phyloP scores from a whole-genome alignment of 1,139 yeast species.

The Wickerhamomyces sp. region DNA sequence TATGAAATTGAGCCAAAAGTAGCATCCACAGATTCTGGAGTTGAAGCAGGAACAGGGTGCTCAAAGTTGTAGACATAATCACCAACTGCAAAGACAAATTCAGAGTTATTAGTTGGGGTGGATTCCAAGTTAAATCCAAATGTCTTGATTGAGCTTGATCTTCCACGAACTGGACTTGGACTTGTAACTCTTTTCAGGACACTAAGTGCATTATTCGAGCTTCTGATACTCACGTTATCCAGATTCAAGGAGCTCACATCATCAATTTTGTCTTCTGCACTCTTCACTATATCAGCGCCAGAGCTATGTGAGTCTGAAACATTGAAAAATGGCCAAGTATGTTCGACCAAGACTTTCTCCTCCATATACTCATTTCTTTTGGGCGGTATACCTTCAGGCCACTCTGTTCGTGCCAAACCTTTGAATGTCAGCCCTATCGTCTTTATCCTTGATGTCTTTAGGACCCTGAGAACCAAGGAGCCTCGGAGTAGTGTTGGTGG shows the following conservation, averaged over 20 bases:
- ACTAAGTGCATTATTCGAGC: conserved; percentile 12
- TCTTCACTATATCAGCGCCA: conserved; percentile 24
- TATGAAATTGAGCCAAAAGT: conserved; percentile 80
- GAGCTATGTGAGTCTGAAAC: conserved; percentile 15
- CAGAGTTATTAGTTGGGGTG: background rate
- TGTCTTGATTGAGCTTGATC: conserved; percentile 14
- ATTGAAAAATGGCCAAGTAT: conserved; percentile 89
- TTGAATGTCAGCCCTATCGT: conserved; percentile 59
- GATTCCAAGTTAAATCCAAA: background rate
- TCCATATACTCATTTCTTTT: conserved; percentile 65
- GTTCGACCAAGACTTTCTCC: conserved; percentile 59
- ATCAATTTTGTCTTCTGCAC: conserved; percentile 8
- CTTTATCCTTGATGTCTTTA: conserved; percentile 74
- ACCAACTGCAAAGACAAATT: conserved; percentile 60
- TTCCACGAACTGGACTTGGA: conserved; percentile 18
- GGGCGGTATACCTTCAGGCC: conserved; percentile 99
- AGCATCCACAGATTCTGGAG: conserved; percentile 76
- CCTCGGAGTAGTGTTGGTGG: conserved; percentile 88
- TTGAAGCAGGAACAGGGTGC: conserved; percentile 73
- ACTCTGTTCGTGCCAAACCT: conserved; percentile 80
- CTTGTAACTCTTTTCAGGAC: conserved; percentile 21
- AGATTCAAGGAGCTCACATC: conserved; percentile 15
- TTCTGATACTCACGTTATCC: conserved; percentile 9
- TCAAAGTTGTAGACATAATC: conserved; percentile 91
- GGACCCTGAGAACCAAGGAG: conserved; percentile 61